Base-by-base conservation (phyloP, 2,329 filamentous ascomycete species). In the Epicoccum nigrum region DNA sequence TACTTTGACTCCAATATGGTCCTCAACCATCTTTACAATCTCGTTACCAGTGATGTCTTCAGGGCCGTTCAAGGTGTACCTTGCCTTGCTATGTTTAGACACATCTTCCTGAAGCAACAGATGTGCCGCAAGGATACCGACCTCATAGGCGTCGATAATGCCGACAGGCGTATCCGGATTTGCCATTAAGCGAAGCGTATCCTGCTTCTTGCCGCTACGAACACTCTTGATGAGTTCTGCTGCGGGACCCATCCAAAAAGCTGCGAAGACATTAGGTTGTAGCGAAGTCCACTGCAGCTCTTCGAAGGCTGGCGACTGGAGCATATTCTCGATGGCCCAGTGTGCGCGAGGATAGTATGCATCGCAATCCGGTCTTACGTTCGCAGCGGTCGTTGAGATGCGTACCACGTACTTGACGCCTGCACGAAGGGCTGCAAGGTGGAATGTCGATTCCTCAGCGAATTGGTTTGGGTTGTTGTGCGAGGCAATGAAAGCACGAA, bases 381-480 rank as follows among this genome's bases (percentile, higher is more conserved):
- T 55, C 16, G 42, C 50, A 8, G 47, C 51, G 21, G 54, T 60
- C 4, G 58, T 63, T 3, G 52, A 60, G 31, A 62, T 58, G 15
- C 50, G 45, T 12, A 60, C 58, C 0, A 63, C 56, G 25, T 63
- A 63, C 25, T 62, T 25, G 6, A 60, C 58, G 16, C 45, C 54
- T n/a, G 58, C 60, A 6, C 13, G 16, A 1, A 60, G 48, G 15
- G 37, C 34, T 17, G 52, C 54, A 12, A 54, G 4, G 30, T 51
- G 54, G 34, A 63, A 56, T 15, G 46, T 52, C 4, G 54, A 62
- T 51, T 63, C 60, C 16, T 62, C 60, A 16, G 51, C 52, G 35
- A 60, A 63, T 19, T 58, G 58, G 20, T 50, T 56, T 12, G 59
- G 60, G 32, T 35, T 37, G 32, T 60, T 60, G 51, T 63, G 60